Evolutionary conservation across 1,284 basidiomycete species (phyloP).

Genomic region (Trametes pubescens): DNA sequence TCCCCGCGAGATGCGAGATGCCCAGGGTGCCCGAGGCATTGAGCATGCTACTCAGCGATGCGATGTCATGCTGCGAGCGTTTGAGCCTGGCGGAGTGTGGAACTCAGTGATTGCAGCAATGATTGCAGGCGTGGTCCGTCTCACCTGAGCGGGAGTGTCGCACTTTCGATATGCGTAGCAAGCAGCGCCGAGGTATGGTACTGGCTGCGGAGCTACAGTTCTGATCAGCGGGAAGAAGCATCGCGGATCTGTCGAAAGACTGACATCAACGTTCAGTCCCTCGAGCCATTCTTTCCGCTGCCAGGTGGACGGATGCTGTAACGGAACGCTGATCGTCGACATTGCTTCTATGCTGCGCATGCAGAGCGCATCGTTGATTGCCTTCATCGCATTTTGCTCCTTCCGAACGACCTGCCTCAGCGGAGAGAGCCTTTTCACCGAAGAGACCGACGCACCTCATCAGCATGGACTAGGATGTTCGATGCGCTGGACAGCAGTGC

Average conservation of each 20-base stretch:
- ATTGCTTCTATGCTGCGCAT: slow-evolving; percentile 61
- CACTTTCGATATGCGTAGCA: slow-evolving; percentile 71
- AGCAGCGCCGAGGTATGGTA: slow-evolving; percentile 72
- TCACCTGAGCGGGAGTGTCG: slow-evolving; percentile 71
- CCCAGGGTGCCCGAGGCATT: slow-evolving; percentile 62
- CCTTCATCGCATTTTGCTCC: slow-evolving; percentile 27
- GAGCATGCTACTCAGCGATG: slow-evolving; percentile 56
- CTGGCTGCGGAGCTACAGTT: slow-evolving; percentile 47
- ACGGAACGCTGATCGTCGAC: slow-evolving; percentile 62
- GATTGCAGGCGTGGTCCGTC: too few species aligned
- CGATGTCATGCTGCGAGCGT: slow-evolving; percentile 51
- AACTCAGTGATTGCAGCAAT: too few species aligned
- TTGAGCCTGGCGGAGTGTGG: slow-evolving; percentile 47
- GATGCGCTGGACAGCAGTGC: slow-evolving; percentile 60
- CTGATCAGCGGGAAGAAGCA: slow-evolving; percentile 18
- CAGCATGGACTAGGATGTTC: slow-evolving; percentile 45
- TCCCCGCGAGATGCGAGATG: slow-evolving; percentile 66
- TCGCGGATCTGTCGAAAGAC: slow-evolving; percentile 34
- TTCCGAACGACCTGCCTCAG: not conserved
- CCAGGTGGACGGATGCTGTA: slow-evolving; percentile 59
- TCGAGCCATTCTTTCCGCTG: slow-evolving; percentile 51
- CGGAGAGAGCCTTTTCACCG: too few species aligned
- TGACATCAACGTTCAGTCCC: slow-evolving; percentile 50
- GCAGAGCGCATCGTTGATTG: slow-evolving; percentile 68
- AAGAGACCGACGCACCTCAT: slow-evolving; percentile 51